phyloP scores from a whole-genome alignment of 1,139 yeast species.

The Groenewaldozyma sp. region DNA sequence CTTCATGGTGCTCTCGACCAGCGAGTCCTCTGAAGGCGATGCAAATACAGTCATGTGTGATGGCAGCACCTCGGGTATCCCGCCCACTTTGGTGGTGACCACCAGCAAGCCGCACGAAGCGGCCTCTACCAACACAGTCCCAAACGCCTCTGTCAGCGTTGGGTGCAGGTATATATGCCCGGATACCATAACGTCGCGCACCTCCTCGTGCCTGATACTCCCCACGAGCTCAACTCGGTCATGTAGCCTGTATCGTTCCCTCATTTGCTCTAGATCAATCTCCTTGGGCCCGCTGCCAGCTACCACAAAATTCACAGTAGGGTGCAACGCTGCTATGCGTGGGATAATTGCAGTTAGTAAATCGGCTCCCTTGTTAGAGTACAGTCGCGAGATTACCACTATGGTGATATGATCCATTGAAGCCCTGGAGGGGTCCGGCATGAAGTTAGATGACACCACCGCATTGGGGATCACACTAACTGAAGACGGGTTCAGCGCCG shows the following conservation, averaged over 20 bases:
- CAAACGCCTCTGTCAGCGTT: slow-evolving; percentile 93
- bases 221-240: slow-evolving; percentile 84
- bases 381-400: slow-evolving; percentile 83
- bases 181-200: slow-evolving; percentile 81
- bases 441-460: slow-evolving; percentile 73
- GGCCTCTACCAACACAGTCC: slow-evolving; percentile 95
- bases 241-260: slow-evolving; percentile 77
- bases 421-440: slow-evolving; percentile 41
- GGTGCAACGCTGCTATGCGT: slow-evolving; percentile 54
- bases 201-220: slow-evolving; percentile 84
- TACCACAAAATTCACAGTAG: slow-evolving; percentile 64
- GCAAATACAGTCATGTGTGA: slow-evolving; percentile 90
- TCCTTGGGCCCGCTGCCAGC: slow-evolving; percentile 98
- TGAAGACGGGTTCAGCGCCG: slow-evolving; percentile 63
- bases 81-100: slow-evolving; percentile 95
- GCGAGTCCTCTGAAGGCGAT: slow-evolving; percentile 71
- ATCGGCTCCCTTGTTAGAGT: slow-evolving; percentile 96
- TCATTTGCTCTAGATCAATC: slow-evolving; percentile 88
- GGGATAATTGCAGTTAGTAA: slow-evolving; percentile 81
- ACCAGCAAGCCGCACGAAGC: slow-evolving; percentile 93
- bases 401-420: slow-evolving; percentile 48
- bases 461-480: slow-evolving; percentile 97
- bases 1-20: slow-evolving; percentile 56
- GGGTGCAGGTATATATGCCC: slow-evolving; percentile 96
- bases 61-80: slow-evolving; percentile 94